A percentile compares a stretch with the other conserved stretches of the same genome.
Evolutionary conservation across 1,284 basidiomycete genomes (phyloP).

Genomic region (Leccinum griseonigrum): DNA sequence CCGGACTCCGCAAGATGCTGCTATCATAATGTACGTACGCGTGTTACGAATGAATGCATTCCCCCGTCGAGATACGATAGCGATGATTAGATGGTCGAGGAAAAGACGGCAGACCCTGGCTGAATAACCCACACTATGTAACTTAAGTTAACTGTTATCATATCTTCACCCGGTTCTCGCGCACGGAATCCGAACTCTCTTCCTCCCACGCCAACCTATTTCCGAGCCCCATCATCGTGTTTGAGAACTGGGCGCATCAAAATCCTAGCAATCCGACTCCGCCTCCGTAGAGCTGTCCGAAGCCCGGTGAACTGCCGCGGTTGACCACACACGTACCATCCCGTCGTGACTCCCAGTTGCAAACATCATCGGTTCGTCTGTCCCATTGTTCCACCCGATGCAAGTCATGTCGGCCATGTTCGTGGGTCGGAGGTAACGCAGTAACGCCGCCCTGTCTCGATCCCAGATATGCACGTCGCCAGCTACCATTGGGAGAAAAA

Average conservation of each 20-base stretch:
- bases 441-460: slow-evolving; percentile 63
- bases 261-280: slow-evolving; percentile 19
- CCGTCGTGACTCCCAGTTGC: slow-evolving; percentile 77
- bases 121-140: background rate
- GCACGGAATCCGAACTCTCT: background rate
- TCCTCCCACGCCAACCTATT: background rate
- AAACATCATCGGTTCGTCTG: slow-evolving; percentile 69
- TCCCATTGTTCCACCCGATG: slow-evolving; percentile 71
- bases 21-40: background rate
- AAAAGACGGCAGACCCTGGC: background rate
- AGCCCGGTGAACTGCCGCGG: slow-evolving; percentile 8
- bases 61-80: background rate
- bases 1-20: background rate
- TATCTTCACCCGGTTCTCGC: background rate
- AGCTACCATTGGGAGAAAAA: slow-evolving; percentile 42
- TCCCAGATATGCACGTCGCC: slow-evolving; percentile 87
- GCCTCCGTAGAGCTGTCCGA: slow-evolving; percentile 20
- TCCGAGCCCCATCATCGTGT: background rate
- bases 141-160: background rate
- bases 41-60: background rate
- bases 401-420: slow-evolving; percentile 54
- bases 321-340: slow-evolving; percentile 66
- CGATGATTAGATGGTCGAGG: background rate
- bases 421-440: slow-evolving; percentile 63
- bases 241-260: background rate